Evolutionary conservation across 2,329 filamentous ascomycete species (phyloP), one percentile per base, ranked within the genome.

Genomic region (Ascocoryne sarcoides): DNA sequence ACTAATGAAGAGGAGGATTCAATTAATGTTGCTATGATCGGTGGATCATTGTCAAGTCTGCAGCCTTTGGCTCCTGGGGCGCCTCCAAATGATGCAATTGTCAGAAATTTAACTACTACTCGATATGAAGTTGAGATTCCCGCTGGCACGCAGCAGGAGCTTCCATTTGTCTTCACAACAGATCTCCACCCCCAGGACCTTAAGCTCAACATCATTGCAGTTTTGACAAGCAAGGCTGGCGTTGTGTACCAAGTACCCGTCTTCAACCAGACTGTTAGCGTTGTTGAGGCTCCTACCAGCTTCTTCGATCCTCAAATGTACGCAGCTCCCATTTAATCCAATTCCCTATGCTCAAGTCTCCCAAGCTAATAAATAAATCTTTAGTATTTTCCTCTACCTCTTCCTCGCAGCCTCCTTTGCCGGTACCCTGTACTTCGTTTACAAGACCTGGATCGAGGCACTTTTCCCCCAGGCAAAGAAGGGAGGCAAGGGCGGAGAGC

Each of bases 251-350:
- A 88, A 53, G 62, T 95, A 38, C 70, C 77, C 47, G 84, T 84
- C 43, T 89, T 84, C 71, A 86, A 90, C 62, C 82, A 82, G 60
- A 82, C 82, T 36, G 86, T 93, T 50, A 79, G 76, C 61, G 76
- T 98, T 49, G 89, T 96, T 37, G 90, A 96, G 66, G 79, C 88
- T 2, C 86, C 90, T 40, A 86, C 84, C 48, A 93, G 82, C 73
- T 78, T 95, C 65, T 83, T 95, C 49, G 90, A 96, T 61, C 90
- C 89, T 46, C 89, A 95, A 66, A 89, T 95, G 90, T 96, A 72
- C 65, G 82, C 65, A n/a, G 14, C 40, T 41, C 14, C 23, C n/a
- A 26, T 16, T 5, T 19, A 35, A 8, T 26, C 3, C 21, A 31
- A 26, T 31, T 39, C 40, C 36, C 42, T 42, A 36, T 18, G 14